Base-by-base conservation (phyloP, 2,329 filamentous ascomycete species). In the Fusarium chuoi region DNA sequence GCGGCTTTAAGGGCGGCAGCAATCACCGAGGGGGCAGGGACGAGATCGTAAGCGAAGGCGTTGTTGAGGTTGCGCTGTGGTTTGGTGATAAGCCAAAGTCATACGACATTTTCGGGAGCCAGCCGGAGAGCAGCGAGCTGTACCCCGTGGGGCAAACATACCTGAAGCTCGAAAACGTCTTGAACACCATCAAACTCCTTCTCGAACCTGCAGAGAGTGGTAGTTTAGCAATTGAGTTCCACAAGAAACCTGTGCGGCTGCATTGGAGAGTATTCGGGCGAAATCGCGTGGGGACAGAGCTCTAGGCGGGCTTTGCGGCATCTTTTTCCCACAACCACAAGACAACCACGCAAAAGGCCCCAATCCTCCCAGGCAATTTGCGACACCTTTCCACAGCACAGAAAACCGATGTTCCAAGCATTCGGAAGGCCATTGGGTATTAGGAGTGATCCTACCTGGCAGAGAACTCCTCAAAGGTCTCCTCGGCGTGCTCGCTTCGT, bases 101-200 rank as follows among this genome's bases (percentile, higher is more conserved):
- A 78, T 79, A 79, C 77, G 77, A 78, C 75, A 78, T 76, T 77
- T 75, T 75, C 62, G 71, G 65, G 70, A 60, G 70, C 70, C 54
- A 69, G 70, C 61, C 66, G 59, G 70, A 62, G 63, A 75, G 72
- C 65, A 68, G 69, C 62, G 68, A 74, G 69, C 71, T 73, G 54
- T 67, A 75, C 68, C 67, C 68, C 64, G 62, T 70, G 61, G 67
- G 74, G 71, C 74, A 62, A 62, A 71, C 65, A 82, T 91, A 98
- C 95, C 94, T 98, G 95, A 82, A 99, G 94, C 92, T 99, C 96
- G 85, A 99, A 99, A 82, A 98, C 96, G 88, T 99, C 96, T 87
- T 98, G 94, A 77, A 99, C 96, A 82, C 87, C 86, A 75, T 99
- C 96, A 83, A 99, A 99, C 88, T 99, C 96, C 91, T 98, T 98